Conservation (phyloP, 2,329 filamentous ascomycete genomes). For the Corniculantispora saksenae region DNA sequence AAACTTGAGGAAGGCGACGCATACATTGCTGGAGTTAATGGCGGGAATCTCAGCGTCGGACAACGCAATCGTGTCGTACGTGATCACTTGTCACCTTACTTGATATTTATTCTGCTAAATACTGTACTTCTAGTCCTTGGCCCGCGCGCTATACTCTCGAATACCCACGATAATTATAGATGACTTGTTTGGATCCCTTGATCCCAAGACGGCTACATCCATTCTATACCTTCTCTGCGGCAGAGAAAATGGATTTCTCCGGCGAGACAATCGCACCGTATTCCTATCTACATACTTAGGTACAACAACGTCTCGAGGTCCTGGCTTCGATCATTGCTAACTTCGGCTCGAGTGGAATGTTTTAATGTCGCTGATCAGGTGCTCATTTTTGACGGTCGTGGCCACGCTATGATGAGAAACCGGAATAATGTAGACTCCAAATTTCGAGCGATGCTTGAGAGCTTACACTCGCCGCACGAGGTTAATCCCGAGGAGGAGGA, state of each 20-base stretch:
- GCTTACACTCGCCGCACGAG: not conserved
- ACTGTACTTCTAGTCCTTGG: constrained; percentile 4
- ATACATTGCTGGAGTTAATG: not conserved
- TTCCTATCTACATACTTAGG: not conserved
- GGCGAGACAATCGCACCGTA: not conserved
- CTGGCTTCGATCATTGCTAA: not conserved
- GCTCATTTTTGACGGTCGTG: not conserved
- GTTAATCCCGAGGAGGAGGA: not conserved
- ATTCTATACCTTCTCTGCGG: not conserved
- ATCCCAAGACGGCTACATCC: not conserved
- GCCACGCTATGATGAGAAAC: not conserved
- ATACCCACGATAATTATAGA: constrained; percentile 14
- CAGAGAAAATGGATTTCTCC: not conserved
- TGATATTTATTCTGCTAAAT: not conserved
- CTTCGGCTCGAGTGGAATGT: not conserved
- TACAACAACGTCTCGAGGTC: not conserved
- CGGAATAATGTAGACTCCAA: not conserved
- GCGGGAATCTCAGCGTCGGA: not conserved
- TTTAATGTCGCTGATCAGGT: not conserved
- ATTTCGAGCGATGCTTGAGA: not conserved
- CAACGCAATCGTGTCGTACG: not conserved
- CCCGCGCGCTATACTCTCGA: constrained; percentile 16
- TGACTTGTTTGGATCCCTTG: constrained; percentile 20
- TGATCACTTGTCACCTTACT: not conserved
- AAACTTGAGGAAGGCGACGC: not conserved